Evolutionary conservation across 2,329 filamentous ascomycete species (phyloP), one percentile per base, ranked within the genome.

Genomic region (Talaromyces rugulosus): DNA sequence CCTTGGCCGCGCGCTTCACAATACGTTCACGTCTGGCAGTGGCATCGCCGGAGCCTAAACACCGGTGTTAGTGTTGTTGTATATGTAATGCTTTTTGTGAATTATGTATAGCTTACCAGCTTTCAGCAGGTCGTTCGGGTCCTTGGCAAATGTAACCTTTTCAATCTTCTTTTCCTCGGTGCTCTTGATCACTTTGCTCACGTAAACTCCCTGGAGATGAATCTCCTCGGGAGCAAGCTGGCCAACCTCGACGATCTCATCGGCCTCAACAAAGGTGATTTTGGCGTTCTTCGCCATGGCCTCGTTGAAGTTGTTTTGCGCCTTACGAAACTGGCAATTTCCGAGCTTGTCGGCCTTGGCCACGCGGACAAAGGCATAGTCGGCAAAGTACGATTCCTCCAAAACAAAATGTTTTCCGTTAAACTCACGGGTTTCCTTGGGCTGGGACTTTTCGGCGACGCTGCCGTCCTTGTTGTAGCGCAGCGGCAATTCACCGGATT

Each of bases 201-300:
- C 88, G 75, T 88, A 95, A 72, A 96, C 92, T n/a, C 91, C 90
- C 0, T 90, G 90, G 14, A 96, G 81, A 71, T 95, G 88, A 23
- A 95, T 86, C 51, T 87, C 84, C 66, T 90, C 88, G 11, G 91
- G 87, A 54, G 86, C 82, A 50, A 96, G 87, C 31, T 86, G 84
- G 52, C 91, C 91, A 4, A 87, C 78, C 27, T 89, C 86, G 63
- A 96, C 91, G 63, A 96, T 92, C 67, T 94, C 82, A 71, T 96
- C 91, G 3, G 91, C 91, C 74, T 96, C 91, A 56, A 96, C 90
- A 57, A 96, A 92, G 51, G 91, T 89, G 56, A 90, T 72, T 64
- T 85, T 87, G 3, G 91, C 91, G 0, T 91, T 91, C 78, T 93
- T 92, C 65, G 88, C 91, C 89, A 92, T 92, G 66, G 90, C 82